These are phyloP conservation scores for Persicaria tinctoria DNA, from an alignment of 148 eudicot species.

Conservation along the genomic window DNA sequence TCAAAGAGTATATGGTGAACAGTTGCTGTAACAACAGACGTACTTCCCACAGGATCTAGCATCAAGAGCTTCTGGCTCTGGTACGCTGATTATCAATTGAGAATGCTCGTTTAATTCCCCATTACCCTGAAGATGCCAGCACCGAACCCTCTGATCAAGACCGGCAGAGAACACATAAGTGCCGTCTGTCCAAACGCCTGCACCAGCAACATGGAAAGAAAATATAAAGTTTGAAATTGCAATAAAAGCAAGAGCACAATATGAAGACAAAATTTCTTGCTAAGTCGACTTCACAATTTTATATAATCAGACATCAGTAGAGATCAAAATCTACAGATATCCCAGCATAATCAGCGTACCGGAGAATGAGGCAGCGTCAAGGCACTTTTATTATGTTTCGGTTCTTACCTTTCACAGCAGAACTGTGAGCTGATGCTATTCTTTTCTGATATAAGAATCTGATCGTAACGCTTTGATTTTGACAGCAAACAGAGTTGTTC, in stretches of 20 bases:
- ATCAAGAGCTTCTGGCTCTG: slow-evolving; percentile 96
- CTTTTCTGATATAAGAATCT: slow-evolving; percentile 38
- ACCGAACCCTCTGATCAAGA: slow-evolving; percentile 92
- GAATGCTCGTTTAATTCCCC: slow-evolving; percentile 48
- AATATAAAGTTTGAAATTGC: neutral
- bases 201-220: slow-evolving; percentile 14
- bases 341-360: neutral
- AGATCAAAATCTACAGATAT: neutral
- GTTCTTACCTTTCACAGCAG: slow-evolving; percentile 82
- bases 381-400: neutral
- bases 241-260: neutral
- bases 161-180: slow-evolving; percentile 81
- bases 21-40: slow-evolving; percentile 6
- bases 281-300: neutral
- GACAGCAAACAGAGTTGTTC: slow-evolving; percentile 14
- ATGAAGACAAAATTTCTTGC: neutral
- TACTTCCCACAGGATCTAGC: slow-evolving; percentile 61
- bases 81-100: slow-evolving; percentile 66
- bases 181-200: slow-evolving; percentile 98
- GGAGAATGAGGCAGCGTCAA: slow-evolving; percentile 8
- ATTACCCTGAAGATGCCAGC: slow-evolving; percentile 55
- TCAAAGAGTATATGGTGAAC: neutral
- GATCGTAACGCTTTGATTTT: slow-evolving; percentile 32
- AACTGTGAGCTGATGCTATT: slow-evolving; percentile 73
- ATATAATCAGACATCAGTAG: neutral